phyloP scores from a whole-genome alignment of 1,139 yeast species.

The Debaryomycetaceae sp. region DNA sequence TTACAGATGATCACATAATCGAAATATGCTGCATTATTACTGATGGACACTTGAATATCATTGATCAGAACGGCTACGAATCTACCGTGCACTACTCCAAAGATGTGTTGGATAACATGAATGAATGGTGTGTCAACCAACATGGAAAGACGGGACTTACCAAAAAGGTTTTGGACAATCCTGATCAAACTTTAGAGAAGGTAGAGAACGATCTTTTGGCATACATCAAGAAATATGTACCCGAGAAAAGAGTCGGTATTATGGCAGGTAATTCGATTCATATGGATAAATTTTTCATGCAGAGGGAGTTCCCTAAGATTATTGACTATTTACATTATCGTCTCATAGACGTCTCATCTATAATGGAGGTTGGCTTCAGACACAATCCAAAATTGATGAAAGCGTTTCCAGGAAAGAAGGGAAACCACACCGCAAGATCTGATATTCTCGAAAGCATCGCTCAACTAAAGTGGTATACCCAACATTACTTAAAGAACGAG shows the following conservation, averaged over 20 bases:
- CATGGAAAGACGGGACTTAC: conserved; percentile 82
- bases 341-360: conserved; percentile 79
- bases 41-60: conserved; percentile 67
- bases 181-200: conserved; percentile 46
- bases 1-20: conserved; percentile 67
- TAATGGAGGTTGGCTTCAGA: conserved; percentile 75
- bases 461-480: conserved; percentile 75
- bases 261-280: conserved; percentile 92
- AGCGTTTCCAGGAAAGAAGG: conserved; percentile 58
- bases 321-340: conserved; percentile 76
- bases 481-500: conserved; percentile 50
- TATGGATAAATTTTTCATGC: conserved; percentile 85
- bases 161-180: conserved; percentile 57
- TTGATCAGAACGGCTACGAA: conserved; percentile 73
- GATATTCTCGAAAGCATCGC: conserved; percentile 88
- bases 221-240: conserved; percentile 58
- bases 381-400: conserved; percentile 65
- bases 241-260: conserved; percentile 54
- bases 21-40: conserved; percentile 92
- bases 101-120: conserved; percentile 66
- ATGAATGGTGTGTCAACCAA: conserved; percentile 79
- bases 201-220: conserved; percentile 64
- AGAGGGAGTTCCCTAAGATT: conserved; percentile 76
- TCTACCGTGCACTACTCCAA: conserved; percentile 73
- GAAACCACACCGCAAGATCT: conserved; percentile 77